phyloP scores from a whole-genome alignment of 495 filamentous ascomycete genomes.

The Gamarada debralockiae region DNA sequence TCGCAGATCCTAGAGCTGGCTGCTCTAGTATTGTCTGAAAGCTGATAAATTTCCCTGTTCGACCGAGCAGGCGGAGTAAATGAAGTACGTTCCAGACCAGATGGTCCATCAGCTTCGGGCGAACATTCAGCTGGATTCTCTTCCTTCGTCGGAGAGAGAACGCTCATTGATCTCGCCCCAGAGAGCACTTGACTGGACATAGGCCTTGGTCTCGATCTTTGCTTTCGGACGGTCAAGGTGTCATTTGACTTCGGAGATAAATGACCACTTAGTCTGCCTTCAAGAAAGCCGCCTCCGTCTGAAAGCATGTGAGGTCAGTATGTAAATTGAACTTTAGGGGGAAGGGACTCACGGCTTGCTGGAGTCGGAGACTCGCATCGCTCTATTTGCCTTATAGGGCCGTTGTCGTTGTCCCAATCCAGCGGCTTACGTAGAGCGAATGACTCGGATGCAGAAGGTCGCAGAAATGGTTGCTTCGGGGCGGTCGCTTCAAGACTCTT shows the following conservation, averaged over 20 bases:
- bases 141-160: conserved; percentile 32
- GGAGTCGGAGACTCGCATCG: conserved; percentile 23
- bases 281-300: neutral
- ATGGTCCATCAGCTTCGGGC: too few species aligned
- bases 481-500: conserved; percentile 6
- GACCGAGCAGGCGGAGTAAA: too few species aligned
- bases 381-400: conserved; percentile 1
- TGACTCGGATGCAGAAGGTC: conserved; percentile 30
- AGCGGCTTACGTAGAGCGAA: conserved; percentile 26
- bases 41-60: too few species aligned
- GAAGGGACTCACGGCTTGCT: conserved; percentile 8
- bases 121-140: conserved; percentile 19
- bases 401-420: conserved; percentile 22
- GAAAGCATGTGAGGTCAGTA: neutral
- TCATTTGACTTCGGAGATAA: neutral
- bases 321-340: neutral
- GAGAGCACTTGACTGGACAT: conserved; percentile 18
- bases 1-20: too few species aligned
- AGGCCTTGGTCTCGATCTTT: conserved; percentile 24
- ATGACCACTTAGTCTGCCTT: neutral
- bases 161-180: conserved; percentile 16
- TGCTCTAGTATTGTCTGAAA: too few species aligned
- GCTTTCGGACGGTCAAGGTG: conserved; percentile 20
- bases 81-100: too few species aligned
- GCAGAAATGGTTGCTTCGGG: conserved; percentile 6